Percentiles rank a stretch among this genome's conserved stretches.
Conservation (phyloP, 2,329 filamentous ascomycete species). For the Alternaria triticimaculans region DNA sequence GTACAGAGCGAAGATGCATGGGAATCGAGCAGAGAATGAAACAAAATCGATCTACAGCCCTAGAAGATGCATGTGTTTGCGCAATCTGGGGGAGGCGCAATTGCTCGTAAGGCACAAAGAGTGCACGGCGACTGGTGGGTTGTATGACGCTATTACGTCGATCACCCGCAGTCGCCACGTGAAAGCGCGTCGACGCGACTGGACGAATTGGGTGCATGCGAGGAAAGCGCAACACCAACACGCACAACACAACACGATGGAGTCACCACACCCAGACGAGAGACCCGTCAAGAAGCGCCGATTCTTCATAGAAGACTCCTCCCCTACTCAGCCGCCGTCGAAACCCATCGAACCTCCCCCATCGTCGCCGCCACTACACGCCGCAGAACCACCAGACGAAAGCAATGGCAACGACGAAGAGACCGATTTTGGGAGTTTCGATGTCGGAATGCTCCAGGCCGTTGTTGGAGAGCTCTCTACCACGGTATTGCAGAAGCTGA, state of each 20-base stretch:
- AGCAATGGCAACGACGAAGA: slow-evolving; percentile 14
- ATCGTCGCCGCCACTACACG: slow-evolving; percentile 37
- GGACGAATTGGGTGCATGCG: slow-evolving; percentile 9
- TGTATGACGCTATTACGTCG: slow-evolving; percentile 38
- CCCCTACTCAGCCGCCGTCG: slow-evolving; percentile 28
- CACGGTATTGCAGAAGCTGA: slow-evolving; percentile 56
- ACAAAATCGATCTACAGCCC: background rate
- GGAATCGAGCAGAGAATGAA: background rate
- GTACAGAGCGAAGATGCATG: slow-evolving; percentile 10
- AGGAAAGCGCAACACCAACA: slow-evolving; percentile 1
- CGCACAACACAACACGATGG: slow-evolving; percentile 36
- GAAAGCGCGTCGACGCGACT: slow-evolving; percentile 44
- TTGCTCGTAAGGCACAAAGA: slow-evolving; percentile 17
- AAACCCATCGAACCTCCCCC: slow-evolving; percentile 35
- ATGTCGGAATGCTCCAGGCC: slow-evolving; percentile 61
- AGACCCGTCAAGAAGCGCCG: slow-evolving; percentile 67
- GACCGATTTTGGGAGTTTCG: slow-evolving; percentile 53
- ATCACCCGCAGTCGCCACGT: slow-evolving; percentile 32
- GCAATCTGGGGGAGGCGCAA: background rate
- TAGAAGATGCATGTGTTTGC: background rate
- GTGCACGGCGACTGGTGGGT: slow-evolving; percentile 17
- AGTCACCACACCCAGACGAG: slow-evolving; percentile 55
- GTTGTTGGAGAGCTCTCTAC: slow-evolving; percentile 62
- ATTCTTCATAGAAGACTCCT: slow-evolving; percentile 65
- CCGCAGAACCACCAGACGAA: slow-evolving; percentile 3